Conservation (phyloP, 2,329 filamentous ascomycete species). For the Ophiocordyceps robertsii region DNA sequence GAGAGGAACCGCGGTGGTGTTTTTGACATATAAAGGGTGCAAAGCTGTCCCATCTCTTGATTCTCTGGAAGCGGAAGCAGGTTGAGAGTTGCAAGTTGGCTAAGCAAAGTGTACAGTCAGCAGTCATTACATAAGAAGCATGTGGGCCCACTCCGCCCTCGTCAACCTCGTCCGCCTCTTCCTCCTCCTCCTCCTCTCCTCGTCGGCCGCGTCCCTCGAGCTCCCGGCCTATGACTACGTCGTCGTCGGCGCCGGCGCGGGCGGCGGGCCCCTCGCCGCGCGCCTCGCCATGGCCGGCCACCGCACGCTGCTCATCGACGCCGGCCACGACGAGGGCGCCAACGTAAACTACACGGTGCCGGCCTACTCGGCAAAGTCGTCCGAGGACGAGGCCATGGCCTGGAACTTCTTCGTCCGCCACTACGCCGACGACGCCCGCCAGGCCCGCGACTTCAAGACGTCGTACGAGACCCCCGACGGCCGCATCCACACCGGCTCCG, state of each 20-base stretch:
- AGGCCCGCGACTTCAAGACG: constrained; percentile 44
- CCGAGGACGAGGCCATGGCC: constrained; percentile 38
- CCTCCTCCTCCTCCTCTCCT: constrained; percentile 13
- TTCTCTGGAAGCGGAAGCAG: no score
- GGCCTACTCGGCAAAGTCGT: constrained; percentile 24
- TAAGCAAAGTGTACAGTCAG: no score
- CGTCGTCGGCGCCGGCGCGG: constrained; percentile 47
- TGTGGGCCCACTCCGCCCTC: background rate
- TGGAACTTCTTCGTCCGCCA: constrained; percentile 56
- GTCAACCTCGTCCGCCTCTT: background rate
- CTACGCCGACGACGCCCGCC: constrained; percentile 38
- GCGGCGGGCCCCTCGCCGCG: constrained; percentile 44
- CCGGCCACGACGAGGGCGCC: constrained; percentile 42
- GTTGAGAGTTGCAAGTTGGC: no score
- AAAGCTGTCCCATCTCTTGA: no score
- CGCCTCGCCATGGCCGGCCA: constrained; percentile 45
- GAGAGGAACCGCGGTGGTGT: no score
- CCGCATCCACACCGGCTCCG: constrained; percentile 27
- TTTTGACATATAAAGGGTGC: no score
- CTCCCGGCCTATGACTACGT: constrained; percentile 36
- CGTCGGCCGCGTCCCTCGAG: constrained; percentile 1
- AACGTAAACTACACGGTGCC: constrained; percentile 38
- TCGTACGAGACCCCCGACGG: constrained; percentile 39
- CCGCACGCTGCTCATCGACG: constrained; percentile 47
- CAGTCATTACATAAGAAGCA: background rate